Conservation (phyloP, 177 flowering plant species). For the Tripterygium wilfordii region DNA sequence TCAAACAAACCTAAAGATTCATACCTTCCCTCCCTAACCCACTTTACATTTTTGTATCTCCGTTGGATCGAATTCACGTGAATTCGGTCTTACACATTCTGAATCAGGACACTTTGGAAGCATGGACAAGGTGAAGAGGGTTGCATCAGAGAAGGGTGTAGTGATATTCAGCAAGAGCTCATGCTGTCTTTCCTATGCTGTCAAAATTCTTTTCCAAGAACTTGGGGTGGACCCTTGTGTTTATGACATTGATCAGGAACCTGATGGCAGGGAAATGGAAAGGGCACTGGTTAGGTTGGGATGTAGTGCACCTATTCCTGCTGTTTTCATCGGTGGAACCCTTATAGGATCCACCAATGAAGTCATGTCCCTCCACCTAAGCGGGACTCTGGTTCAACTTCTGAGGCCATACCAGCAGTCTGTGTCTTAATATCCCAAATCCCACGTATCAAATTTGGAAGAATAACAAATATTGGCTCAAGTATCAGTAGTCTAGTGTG, state of each 20-base stretch:
- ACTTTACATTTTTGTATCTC: background rate
- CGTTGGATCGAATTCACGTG: conserved; percentile 28
- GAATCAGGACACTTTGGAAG: background rate
- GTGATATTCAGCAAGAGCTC: conserved; percentile 72
- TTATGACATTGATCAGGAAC: conserved; percentile 52
- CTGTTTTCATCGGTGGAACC: conserved; percentile 57
- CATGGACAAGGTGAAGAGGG: conserved; percentile 47
- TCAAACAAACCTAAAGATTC: conserved; percentile 24
- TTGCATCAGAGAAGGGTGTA: conserved; percentile 54
- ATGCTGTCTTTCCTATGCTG: conserved; percentile 67
- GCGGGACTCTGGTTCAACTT: conserved; percentile 45
- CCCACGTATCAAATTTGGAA: conserved; percentile 1
- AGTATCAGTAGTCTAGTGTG: conserved; percentile 8
- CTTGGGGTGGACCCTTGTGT: conserved; percentile 44
- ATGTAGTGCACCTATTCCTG: conserved; percentile 51
- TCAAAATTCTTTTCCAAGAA: conserved; percentile 51
- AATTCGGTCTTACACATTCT: conserved; percentile 16
- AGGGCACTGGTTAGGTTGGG: conserved; percentile 55
- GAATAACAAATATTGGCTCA: conserved; percentile 13
- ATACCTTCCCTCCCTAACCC: conserved; percentile 1
- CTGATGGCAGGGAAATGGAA: conserved; percentile 70
- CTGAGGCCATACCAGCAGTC: conserved; percentile 48
- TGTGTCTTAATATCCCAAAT: conserved; percentile 7
- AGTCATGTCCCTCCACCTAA: conserved; percentile 80
- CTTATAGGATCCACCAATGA: conserved; percentile 72